phyloP scores from a whole-genome alignment of 768 basidiomycete species.

The Mycena amicta region DNA sequence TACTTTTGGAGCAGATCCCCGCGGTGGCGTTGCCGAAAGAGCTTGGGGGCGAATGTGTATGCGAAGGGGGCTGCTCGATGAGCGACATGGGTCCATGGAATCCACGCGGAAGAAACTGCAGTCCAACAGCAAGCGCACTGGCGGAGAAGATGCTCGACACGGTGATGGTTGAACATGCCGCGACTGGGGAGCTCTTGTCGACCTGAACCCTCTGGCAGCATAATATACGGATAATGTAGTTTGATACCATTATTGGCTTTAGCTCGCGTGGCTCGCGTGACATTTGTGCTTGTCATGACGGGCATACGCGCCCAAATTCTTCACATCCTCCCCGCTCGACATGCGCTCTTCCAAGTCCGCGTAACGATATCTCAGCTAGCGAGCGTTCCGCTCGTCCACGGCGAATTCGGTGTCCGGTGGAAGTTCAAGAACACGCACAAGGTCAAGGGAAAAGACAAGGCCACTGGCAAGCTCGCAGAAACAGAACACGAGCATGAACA shows the following conservation, averaged over 20 bases:
- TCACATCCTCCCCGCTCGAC: conserved; percentile 56
- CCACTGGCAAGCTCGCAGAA: background rate
- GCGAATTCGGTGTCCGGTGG: conserved; percentile 75
- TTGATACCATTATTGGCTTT: no score
- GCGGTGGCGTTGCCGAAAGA: conserved; percentile 80
- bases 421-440: conserved; percentile 60
- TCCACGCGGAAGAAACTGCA: conserved; percentile 3
- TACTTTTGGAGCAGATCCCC: conserved; percentile 80
- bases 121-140: conserved; percentile 1
- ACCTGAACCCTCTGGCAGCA: no score
- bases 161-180: background rate
- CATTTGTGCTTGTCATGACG: background rate
- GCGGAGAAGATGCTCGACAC: conserved; percentile 8
- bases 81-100: conserved; percentile 37
- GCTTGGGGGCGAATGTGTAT: conserved; percentile 82
- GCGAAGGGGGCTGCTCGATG: conserved; percentile 79
- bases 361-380: conserved; percentile 67
- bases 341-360: conserved; percentile 65
- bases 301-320: conserved; percentile 31
- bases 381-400: conserved; percentile 73
- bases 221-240: no score
- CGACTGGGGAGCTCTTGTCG: conserved; percentile 8
- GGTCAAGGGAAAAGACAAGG: conserved; percentile 27
- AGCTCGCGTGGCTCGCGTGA: background rate
- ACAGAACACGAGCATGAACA: conserved; percentile 1